Base-by-base conservation (phyloP, 2,329 filamentous ascomycete genomes). In the Claviceps spartinae region DNA sequence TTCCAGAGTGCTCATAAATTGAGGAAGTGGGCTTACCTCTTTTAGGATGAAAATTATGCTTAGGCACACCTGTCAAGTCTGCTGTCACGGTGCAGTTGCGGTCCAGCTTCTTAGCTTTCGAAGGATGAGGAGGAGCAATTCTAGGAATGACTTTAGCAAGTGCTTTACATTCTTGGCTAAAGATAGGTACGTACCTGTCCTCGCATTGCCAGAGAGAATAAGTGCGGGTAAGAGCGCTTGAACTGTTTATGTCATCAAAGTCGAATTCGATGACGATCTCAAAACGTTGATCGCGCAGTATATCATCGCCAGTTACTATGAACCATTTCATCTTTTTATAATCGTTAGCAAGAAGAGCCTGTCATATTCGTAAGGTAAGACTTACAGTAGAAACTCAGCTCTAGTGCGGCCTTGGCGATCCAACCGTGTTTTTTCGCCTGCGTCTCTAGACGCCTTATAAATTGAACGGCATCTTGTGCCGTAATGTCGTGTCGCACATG, bases 261-360 rank as follows among this genome's bases (percentile, higher is more conserved):
- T 30, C 11, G 4, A 1, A 4, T 5, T 0, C 8, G 0, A 53
- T 3, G 1, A 18, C 5, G 22, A 18, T 34, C 37, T 47, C 44
- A 14, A 53, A n/a, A 14, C 36, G 34, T 18, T 53, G 44, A 7
- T 53, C 48, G 1, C 48, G 43, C 1, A 18, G 48, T 8, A 53
- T 36, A 16, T 50, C 48, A 3, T 53, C 37, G 6, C 52, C 52
- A 0, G 30, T n/a, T 0, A 26, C 2, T 0, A 53, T 50, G 6
- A 36, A 53, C 52, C 52, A 53, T 2, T 4, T 4, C 48, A 53
- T 53, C 52, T 53, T 18, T 4, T 11, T 3, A 20, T 6, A 14
- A 5, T 34, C 4, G 34, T 38, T 26, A 37, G 22, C 26, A 47
- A 11, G 7, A 1, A 24, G 4, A 24, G 4, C 24, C 14, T 24